A percentile compares a stretch with the other conserved stretches of the same genome.
phyloP scores from a whole-genome alignment of 352 stramenopile genomes.

The Phytophthora idaei region DNA sequence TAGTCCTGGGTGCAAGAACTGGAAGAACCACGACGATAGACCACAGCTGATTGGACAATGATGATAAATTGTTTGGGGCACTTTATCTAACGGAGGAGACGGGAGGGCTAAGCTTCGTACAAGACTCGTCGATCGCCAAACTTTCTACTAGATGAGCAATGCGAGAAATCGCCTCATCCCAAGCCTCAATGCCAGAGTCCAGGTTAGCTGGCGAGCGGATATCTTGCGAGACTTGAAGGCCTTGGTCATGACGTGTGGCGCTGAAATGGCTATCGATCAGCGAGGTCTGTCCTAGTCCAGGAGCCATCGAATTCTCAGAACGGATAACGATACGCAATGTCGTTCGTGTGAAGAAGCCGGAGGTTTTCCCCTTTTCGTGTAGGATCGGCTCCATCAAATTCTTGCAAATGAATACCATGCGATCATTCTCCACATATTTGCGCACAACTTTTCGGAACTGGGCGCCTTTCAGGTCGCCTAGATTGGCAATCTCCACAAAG shows the following conservation, averaged over 20 bases:
- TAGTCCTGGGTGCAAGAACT: no score
- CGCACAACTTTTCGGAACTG: conserved; percentile 17
- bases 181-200: conserved; percentile 15
- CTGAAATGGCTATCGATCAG: conserved; percentile 31
- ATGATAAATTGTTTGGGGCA: neutral
- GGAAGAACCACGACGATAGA: no score
- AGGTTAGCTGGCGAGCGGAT: conserved; percentile 7
- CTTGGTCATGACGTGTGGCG: conserved; percentile 13
- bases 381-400: conserved; percentile 20
- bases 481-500: neutral
- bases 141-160: conserved; percentile 33
- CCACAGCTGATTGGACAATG: no score
- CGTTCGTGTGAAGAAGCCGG: conserved; percentile 4
- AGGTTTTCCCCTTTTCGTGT: neutral
- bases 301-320: neutral
- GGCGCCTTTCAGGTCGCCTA: neutral
- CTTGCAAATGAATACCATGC: conserved; percentile 31
- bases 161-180: conserved; percentile 24
- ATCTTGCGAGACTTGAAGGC: neutral
- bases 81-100: neutral
- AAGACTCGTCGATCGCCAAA: conserved; percentile 28
- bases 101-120: neutral
- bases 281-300: neutral
- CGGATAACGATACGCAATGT: conserved; percentile 23
- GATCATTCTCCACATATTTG: conserved; percentile 31